Evolutionary conservation across 306 rosid species (phyloP), one percentile per base, ranked within the genome.

Genomic region (Mimosa pudica): DNA sequence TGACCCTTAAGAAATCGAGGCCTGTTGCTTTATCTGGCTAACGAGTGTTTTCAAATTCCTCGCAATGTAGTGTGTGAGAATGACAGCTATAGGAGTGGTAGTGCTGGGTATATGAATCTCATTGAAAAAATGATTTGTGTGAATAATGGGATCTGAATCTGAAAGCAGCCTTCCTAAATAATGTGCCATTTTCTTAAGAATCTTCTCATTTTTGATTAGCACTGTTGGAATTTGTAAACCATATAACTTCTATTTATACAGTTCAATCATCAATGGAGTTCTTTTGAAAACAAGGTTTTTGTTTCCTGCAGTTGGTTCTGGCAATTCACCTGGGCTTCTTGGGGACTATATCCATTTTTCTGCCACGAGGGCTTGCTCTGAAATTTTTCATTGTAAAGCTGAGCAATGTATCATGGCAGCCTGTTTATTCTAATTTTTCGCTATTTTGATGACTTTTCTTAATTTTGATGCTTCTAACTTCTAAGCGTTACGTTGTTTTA

Each of bases 271-370:
- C 30, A 48, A 38, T 44, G 20, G 45, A 46, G 70, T 72, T 51
- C 75, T 72, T 51, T 71, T 74, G 68, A 74, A 62, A 20, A n/a
- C 5, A 6, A 11, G 20, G 63, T 64, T 81, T 65, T 16, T 52
- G 12, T 82, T 74, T 49, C 33, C 20, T 83, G 87, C 89, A 87
- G 92, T 85, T 84, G 81, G 80, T 45, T 80, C 11, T 74, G 18
- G 68, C 77, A 77, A 79, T 47, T 51, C n/a, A 20, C 69, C 20
- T 32, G 70, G 83, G 83, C 71, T 33, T 82, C 57, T 69, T 57
- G 58, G 47, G 81, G 77, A 74, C 66, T 47, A 44, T 62, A 70
- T 60, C 74, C 51, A 58, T 58, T 58, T 75, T 75, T 66, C 10
- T 13, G 38, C 7, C 80, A 60, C 44, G 44, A 71, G 78, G 66